Percentiles rank a stretch among this genome's conserved stretches.
phyloP scores from a whole-genome alignment of 192 early-diverging fungal genomes.

The Kickxella alabastrina region DNA sequence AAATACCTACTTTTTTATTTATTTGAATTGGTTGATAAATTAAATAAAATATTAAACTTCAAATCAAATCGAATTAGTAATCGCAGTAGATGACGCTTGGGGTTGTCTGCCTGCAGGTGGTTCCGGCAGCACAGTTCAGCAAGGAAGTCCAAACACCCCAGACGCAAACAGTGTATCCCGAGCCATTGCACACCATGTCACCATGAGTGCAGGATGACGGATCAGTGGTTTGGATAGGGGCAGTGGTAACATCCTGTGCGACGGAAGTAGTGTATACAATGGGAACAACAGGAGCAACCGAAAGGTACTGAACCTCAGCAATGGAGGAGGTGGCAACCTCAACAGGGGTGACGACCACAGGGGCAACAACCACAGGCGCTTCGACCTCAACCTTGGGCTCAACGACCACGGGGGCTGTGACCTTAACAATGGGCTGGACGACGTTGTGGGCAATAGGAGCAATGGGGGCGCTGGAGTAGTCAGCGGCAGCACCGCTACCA shows the following conservation, averaged over 20 bases:
- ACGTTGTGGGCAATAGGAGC: neutral
- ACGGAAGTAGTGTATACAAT: constrained; percentile 3
- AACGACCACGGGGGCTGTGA: too few species aligned
- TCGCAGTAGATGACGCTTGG: too few species aligned
- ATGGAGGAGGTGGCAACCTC: too few species aligned
- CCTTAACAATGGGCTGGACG: too few species aligned
- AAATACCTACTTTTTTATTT: too few species aligned
- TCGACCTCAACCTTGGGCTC: too few species aligned
- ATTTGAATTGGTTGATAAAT: too few species aligned
- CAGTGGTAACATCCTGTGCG: too few species aligned
- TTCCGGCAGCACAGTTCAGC: constrained; percentile 18
- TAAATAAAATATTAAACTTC: too few species aligned
- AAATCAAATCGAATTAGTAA: too few species aligned
- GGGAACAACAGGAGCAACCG: neutral
- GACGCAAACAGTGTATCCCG: constrained; percentile 34
- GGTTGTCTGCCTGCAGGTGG: constrained; percentile 20
- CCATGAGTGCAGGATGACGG: constrained; percentile 27
- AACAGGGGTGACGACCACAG: neutral
- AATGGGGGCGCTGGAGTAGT: neutral
- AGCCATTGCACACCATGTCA: constrained; percentile 14
- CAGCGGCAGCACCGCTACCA: constrained; percentile 1
- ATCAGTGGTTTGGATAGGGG: neutral
- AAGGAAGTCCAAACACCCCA: constrained; percentile 25
- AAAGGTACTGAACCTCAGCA: neutral
- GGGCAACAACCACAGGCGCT: neutral